These are phyloP conservation scores for Skeletonema grethae DNA, from an alignment of 108 stramenopile species.

Conservation along the genomic window DNA sequence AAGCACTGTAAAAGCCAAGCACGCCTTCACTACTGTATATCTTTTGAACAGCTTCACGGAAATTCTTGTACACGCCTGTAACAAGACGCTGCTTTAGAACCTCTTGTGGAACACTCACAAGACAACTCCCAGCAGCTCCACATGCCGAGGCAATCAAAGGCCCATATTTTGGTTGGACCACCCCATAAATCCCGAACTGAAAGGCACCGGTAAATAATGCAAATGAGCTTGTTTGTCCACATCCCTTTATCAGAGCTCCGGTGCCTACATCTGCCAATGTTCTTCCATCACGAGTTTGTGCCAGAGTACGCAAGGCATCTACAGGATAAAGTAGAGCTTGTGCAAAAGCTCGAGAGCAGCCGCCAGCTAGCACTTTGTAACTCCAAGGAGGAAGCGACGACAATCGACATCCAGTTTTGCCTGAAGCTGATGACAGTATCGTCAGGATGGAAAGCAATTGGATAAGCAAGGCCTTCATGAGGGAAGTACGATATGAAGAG, in stretches of 20 bases:
- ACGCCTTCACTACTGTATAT: conserved; percentile 62
- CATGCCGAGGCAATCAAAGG: conserved; percentile 51
- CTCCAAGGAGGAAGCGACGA: conserved; percentile 3
- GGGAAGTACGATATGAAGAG: not conserved
- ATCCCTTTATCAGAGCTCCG: conserved; percentile 50
- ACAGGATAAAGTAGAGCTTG: conserved; percentile 69
- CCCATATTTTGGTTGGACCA: conserved; percentile 27
- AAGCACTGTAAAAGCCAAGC: conserved; percentile 61
- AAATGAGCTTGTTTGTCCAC: conserved; percentile 61
- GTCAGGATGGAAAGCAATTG: not conserved
- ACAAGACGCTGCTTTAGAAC: conserved; percentile 74
- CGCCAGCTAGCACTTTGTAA: conserved; percentile 57
- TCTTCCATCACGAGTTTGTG: conserved; percentile 66
- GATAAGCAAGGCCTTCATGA: not conserved
- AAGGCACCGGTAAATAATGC: conserved; percentile 64
- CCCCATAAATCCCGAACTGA: conserved; percentile 64
- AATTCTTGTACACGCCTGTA: conserved; percentile 64
- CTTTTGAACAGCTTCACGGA: conserved; percentile 54
- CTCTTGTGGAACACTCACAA: conserved; percentile 70
- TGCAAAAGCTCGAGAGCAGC: conserved; percentile 49
- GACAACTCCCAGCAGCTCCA: conserved; percentile 60
- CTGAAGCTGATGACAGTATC: not conserved
- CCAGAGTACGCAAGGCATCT: conserved; percentile 71
- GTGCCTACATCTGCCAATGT: conserved; percentile 61
- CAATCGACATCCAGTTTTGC: not conserved